These are phyloP conservation scores for Zygoascus flipseniorum DNA, from an alignment of 805 yeast species.

Conservation along the genomic window DNA sequence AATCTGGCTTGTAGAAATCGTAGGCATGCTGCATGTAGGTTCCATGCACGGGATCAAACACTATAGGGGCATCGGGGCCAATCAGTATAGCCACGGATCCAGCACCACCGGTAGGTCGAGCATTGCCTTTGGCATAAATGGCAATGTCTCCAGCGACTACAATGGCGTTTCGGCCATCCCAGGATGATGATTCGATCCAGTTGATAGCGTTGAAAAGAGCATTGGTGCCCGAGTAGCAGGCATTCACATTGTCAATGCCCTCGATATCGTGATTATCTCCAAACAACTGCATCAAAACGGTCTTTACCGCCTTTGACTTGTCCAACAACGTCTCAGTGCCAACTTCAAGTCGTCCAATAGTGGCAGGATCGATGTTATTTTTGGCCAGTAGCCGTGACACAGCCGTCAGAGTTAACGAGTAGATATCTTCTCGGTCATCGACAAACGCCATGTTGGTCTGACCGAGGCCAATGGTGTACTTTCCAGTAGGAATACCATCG, in stretches of 20 bases:
- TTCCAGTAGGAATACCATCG: conserved; percentile 86
- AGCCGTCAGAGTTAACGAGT: conserved; percentile 89
- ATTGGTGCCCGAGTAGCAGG: conserved; percentile 97
- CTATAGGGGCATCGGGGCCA: conserved; percentile 97
- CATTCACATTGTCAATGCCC: conserved; percentile 93
- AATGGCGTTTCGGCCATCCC: conserved; percentile 98
- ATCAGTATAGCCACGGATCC: conserved; percentile 91
- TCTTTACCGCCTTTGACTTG: conserved; percentile 93
- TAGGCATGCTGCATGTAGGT: conserved; percentile 94
- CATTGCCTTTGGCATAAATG: conserved; percentile 92
- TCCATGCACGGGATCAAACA: conserved; percentile 82
- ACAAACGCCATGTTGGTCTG: conserved; percentile 98
- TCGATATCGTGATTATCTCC: conserved; percentile 85
- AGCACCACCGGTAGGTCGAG: conserved; percentile 99
- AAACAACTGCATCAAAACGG: conserved; percentile 90
- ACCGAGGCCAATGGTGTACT: conserved; percentile 97
- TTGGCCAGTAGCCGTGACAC: conserved; percentile 66
- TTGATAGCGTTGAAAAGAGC: conserved; percentile 89
- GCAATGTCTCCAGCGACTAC: conserved; percentile 98
- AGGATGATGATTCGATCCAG: conserved; percentile 91
- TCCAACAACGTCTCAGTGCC: conserved; percentile 97
- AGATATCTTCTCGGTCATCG: conserved; percentile 94
- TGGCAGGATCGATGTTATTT: conserved; percentile 70
- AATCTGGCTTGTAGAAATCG: conserved; percentile 97
- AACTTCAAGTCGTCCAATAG: conserved; percentile 91